These are phyloP conservation scores for Chlorella variabilis DNA, from an alignment of 163 green algal species.

Conservation along the genomic window DNA sequence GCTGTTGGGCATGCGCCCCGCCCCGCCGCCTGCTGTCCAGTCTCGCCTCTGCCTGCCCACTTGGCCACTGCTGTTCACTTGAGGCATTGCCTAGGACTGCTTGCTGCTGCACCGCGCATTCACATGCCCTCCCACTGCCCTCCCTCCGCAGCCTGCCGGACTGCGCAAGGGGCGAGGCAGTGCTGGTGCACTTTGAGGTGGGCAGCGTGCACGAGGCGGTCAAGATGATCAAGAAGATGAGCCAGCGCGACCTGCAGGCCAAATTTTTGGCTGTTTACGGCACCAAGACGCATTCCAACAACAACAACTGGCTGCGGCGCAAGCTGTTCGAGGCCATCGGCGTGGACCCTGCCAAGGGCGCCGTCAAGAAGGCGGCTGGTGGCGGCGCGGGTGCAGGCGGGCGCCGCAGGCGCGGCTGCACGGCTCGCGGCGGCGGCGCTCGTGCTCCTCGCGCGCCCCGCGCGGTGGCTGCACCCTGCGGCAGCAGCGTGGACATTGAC, in stretches of 20 bases:
- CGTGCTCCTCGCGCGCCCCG: not conserved
- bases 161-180: slow-evolving; percentile 25
- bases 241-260: slow-evolving; percentile 59
- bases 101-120: no score
- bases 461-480: not conserved
- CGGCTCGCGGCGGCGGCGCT: not conserved
- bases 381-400: not conserved
- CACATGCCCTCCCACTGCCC: slow-evolving; percentile 13
- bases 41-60: no score
- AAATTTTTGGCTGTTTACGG: slow-evolving; percentile 53
- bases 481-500: not conserved
- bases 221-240: slow-evolving; percentile 55
- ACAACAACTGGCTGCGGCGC: slow-evolving; percentile 63
- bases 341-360: slow-evolving; percentile 39
- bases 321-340: slow-evolving; percentile 63
- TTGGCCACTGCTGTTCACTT: no score
- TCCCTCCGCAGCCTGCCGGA: slow-evolving; percentile 43
- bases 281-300: slow-evolving; percentile 55
- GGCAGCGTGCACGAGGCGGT: slow-evolving; percentile 43
- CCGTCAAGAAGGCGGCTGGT: slow-evolving; percentile 6
- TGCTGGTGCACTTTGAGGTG: slow-evolving; percentile 47
- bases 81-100: no score
- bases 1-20: no score
- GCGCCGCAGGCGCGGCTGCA: slow-evolving; percentile 3
- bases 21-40: no score